phyloP scores from a whole-genome alignment of 805 yeast genomes.

The Lipomyces chichibuensis region DNA sequence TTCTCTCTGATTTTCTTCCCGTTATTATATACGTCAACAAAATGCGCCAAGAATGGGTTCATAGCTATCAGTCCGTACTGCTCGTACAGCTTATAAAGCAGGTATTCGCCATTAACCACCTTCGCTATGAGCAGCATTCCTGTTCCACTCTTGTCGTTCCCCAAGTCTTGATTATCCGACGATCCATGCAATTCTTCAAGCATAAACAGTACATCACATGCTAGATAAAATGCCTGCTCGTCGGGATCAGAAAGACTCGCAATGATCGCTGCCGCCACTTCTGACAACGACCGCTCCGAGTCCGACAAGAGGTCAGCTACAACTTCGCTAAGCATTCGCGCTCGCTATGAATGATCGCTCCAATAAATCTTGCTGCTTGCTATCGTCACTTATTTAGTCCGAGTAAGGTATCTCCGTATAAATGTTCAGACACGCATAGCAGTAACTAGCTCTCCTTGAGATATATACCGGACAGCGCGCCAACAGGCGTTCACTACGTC shows the following conservation, averaged over 20 bases:
- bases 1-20: conserved; percentile 6
- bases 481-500: too few relatives aligned
- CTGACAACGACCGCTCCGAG: conserved; percentile 7
- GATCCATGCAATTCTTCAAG: conserved; percentile 13
- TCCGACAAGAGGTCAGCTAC: not conserved
- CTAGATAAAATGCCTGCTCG: conserved; percentile 22
- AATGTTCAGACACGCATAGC: too few relatives aligned
- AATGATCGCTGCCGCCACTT: conserved; percentile 7
- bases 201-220: conserved; percentile 27
- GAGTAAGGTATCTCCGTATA: too few relatives aligned
- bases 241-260: conserved; percentile 17
- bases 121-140: conserved; percentile 6
- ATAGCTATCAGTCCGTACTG: conserved; percentile 21
- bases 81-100: conserved; percentile 26
- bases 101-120: conserved; percentile 27
- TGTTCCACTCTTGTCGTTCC: not conserved
- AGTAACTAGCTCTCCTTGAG: too few relatives aligned
- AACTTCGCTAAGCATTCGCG: not conserved
- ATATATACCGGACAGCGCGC: too few relatives aligned
- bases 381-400: not conserved
- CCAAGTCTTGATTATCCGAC: not conserved
- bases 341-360: not conserved
- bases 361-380: not conserved
- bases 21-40: conserved; percentile 15
- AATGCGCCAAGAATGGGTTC: conserved; percentile 32